Evolutionary conservation across 352 stramenopile genomes (phyloP).

Genomic region (Paralagenidium karlingii): DNA sequence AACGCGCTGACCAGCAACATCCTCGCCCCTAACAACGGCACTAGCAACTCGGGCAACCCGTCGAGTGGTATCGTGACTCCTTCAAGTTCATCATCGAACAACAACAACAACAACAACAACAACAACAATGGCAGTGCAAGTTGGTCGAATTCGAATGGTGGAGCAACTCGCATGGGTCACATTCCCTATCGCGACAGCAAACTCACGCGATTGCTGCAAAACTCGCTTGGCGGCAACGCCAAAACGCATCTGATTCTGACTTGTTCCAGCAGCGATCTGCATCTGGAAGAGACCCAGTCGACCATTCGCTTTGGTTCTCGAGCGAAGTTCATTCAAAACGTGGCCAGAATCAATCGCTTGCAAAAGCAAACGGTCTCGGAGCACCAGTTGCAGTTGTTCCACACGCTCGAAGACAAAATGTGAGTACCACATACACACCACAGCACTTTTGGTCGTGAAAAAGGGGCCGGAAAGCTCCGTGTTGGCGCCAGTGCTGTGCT

Average conservation of each 20-base stretch:
- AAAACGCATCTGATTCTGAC: conserved; percentile 95
- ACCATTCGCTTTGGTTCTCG: conserved; percentile 58
- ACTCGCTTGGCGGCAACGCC: conserved; percentile 84
- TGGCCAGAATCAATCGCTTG: conserved; percentile 13
- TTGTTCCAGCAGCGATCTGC: conserved; percentile 68
- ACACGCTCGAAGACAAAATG: conserved; percentile 41
- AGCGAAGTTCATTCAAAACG: conserved; percentile 75
- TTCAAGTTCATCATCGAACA: no score
- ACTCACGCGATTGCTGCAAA: conserved; percentile 76
- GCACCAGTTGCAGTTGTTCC: conserved; percentile 18
- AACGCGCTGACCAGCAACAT: conserved; percentile 23
- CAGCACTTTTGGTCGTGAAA: conserved; percentile 29
- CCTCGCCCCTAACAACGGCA: conserved; percentile 8
- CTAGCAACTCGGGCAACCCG: no score
- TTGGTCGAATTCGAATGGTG: no score
- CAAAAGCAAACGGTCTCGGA: conserved; percentile 6
- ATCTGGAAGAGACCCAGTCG: conserved; percentile 71
- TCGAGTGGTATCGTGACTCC: no score
- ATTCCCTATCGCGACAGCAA: conserved; percentile 75
- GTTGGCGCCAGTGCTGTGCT: no score
- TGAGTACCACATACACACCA: conserved; percentile 28
- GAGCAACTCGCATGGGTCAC: conserved; percentile 57
- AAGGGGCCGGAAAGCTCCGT: background rate
- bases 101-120: no score
- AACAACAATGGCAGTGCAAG: no score